These are phyloP conservation scores for Schwanniomyces etchellsii DNA, from an alignment of 1,139 yeast genomes.

Conservation along the genomic window DNA sequence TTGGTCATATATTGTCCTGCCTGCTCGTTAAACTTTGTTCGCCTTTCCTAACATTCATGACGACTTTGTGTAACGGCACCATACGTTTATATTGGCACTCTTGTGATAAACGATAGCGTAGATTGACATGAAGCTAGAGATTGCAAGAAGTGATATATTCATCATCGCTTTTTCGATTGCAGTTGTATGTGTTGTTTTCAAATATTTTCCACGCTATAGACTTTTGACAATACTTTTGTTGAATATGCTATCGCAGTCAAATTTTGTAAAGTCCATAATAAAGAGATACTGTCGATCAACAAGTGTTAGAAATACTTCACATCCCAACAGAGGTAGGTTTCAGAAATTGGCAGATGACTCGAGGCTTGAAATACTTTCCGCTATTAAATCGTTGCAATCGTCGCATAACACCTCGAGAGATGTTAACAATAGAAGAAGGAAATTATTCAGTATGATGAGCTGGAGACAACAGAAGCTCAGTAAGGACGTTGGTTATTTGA, in stretches of 20 bases:
- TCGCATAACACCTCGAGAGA: constrained; percentile 36
- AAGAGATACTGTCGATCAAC: not conserved
- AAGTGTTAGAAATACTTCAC: not conserved
- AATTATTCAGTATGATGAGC: constrained; percentile 43
- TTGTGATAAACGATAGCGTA: too few relatives aligned
- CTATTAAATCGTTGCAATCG: constrained; percentile 45
- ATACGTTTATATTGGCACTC: too few relatives aligned
- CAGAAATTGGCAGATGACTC: constrained; percentile 12
- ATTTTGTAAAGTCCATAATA: constrained; percentile 3
- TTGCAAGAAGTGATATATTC: too few relatives aligned
- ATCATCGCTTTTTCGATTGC: too few relatives aligned
- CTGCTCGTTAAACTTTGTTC: too few relatives aligned
- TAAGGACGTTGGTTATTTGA: constrained; percentile 49
- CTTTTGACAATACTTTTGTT: constrained; percentile 1
- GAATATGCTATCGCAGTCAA: constrained; percentile 5
- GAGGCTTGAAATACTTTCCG: constrained; percentile 37
- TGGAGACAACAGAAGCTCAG: constrained; percentile 53
- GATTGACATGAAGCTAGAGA: too few relatives aligned
- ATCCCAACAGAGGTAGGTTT: constrained; percentile 10
- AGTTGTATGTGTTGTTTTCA: too few relatives aligned
- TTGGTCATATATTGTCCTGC: too few relatives aligned
- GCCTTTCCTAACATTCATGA: too few relatives aligned
- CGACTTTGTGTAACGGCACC: too few relatives aligned
- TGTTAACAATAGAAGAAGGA: constrained; percentile 42
- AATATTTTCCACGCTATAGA: not conserved